Evolutionary conservation across 495 filamentous ascomycete species (phyloP).

Genomic region (Jackrogersella minutella): DNA sequence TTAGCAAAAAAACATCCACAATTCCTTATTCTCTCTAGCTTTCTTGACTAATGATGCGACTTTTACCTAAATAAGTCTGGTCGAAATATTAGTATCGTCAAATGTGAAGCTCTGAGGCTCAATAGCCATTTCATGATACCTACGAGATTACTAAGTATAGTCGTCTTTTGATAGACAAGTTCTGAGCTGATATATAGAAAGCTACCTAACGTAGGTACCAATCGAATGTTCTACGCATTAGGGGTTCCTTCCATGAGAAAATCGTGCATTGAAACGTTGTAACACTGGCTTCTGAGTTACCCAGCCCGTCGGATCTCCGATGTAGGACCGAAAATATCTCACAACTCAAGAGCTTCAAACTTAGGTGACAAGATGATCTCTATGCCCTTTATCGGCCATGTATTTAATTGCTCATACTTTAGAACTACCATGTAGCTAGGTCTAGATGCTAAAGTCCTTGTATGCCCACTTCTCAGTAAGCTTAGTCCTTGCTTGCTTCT

Average conservation of each 20-base stretch:
- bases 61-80: not conserved
- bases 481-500: constrained; percentile 78
- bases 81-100: not conserved
- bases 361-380: not conserved
- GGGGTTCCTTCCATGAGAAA: constrained; percentile 8
- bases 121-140: not conserved
- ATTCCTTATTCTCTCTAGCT: not conserved
- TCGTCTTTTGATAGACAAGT: not conserved
- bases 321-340: constrained; percentile 13
- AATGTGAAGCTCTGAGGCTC: not conserved
- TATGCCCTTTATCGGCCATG: not conserved
- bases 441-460: constrained; percentile 78
- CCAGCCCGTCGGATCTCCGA: constrained; percentile 5
- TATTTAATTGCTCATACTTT: not conserved
- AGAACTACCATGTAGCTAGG: not conserved
- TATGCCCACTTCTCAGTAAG: constrained; percentile 95
- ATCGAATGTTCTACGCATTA: constrained; percentile 22
- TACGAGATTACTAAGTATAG: not conserved
- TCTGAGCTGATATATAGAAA: not conserved
- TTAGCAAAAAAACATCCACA: constrained; percentile 6
- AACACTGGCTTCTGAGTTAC: constrained; percentile 1
- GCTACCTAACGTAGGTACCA: not conserved
- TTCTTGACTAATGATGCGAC: not conserved
- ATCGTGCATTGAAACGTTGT: constrained; percentile 8
- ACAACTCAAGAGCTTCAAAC: not conserved